Base-by-base conservation (phyloP, 345 rosid species). In the Eucalyptus leucophloia region DNA sequence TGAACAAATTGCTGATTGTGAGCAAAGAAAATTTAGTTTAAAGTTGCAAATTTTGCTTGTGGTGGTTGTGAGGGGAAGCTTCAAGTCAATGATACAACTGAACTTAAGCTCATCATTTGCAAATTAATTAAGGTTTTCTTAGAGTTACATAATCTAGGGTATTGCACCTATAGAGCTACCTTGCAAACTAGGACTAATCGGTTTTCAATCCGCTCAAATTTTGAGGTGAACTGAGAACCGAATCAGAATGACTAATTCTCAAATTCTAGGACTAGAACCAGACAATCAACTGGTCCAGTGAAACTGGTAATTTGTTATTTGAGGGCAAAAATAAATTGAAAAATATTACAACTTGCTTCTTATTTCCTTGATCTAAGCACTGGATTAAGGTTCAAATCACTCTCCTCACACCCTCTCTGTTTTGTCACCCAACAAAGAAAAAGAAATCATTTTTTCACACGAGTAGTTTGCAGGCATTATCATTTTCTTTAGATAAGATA, bases 211-310 rank as follows among this genome's bases (percentile, higher is more conserved):
- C 24, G 0, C 24, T 53, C 24, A 1, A 2, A 53, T 19, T 21
- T 0, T 8, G 2, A 53, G 58, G 10, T 19, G 26, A 53, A 19
- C 24, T 4, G 5, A 53, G 9, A 19, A 19, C 2, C 5, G 2
- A 53, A 53, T 1, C 0, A 21, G 0, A 4, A 53, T 1, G 26
- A 53, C 0, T 8, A 4, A 19, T 19, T 53, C 8, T 53, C 11
- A 53, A 0, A 53, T 19, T 19, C 4, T 53, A 53, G 26, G 58
- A 53, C 2, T 0, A 0, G 2, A 53, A 53, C 1, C 5, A 0
- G 4, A 53, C 26, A 2, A 53, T 53, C 4, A 2, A 53, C 24
- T 4, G 0, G 56, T 53, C 24, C 2, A 3, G 4, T 19, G 24
- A 24, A 53, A 53, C 4, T 2, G 8, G 9, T 53, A 53, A 53